These are phyloP conservation scores for Clitopilus passeckerianus DNA, from an alignment of 768 basidiomycete genomes.

Conservation along the genomic window DNA sequence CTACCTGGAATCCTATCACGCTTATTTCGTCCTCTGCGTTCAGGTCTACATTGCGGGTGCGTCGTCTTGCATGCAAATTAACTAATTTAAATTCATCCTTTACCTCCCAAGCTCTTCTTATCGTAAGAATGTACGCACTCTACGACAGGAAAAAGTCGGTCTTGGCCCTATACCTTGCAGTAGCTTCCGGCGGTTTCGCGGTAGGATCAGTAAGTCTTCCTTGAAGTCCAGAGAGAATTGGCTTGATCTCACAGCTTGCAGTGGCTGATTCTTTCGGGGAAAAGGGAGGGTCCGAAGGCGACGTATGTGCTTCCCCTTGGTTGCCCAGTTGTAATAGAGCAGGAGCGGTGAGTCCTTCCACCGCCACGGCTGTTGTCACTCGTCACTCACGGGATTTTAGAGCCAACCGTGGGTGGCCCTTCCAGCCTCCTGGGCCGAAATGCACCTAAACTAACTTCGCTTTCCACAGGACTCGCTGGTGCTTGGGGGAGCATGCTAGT, in stretches of 20 bases:
- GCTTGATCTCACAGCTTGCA: slow-evolving; percentile 1
- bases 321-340: slow-evolving; percentile 16
- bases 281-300: slow-evolving; percentile 4
- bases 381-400: too few species aligned
- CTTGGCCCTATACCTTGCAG: slow-evolving; percentile 19
- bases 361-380: too few species aligned
- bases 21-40: not conserved
- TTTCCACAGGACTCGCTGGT: slow-evolving; percentile 20
- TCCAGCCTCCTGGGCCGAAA: too few species aligned
- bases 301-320: slow-evolving; percentile 16
- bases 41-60: not conserved
- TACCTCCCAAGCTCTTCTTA: slow-evolving; percentile 20
- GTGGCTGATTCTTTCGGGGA: slow-evolving; percentile 22
- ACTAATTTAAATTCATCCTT: not conserved
- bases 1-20: not conserved
- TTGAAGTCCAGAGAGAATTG: too few species aligned
- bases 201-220: slow-evolving; percentile 24
- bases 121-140: slow-evolving; percentile 39
- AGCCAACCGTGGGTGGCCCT: too few species aligned
- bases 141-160: slow-evolving; percentile 29
- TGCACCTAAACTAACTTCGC: not conserved
- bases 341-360: slow-evolving; percentile 14
- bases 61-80: not conserved
- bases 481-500: slow-evolving; percentile 35
- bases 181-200: slow-evolving; percentile 15